Percentiles rank a stretch among this genome's conserved stretches.
Conservation (phyloP, 192 early-diverging fungal species). For the Podila clonocystis region DNA sequence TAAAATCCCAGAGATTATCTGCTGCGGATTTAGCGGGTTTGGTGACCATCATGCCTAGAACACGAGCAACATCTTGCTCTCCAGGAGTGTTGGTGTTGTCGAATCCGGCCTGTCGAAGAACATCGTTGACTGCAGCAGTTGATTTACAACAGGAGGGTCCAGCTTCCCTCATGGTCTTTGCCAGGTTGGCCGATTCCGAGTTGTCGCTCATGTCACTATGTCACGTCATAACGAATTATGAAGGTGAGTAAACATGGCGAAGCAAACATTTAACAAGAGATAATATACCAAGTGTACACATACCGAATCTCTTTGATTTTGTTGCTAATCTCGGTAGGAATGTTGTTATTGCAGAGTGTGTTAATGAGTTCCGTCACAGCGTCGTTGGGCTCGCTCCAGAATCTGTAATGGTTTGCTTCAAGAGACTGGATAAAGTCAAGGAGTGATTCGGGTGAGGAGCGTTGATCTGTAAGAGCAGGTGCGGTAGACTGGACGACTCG, state of each 20-base stretch:
- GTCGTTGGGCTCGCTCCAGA: conserved; percentile 45
- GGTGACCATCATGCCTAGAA: conserved; percentile 71
- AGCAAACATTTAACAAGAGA: background rate
- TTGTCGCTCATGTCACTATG: conserved; percentile 43
- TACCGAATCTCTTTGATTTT: conserved; percentile 45
- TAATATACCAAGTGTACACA: background rate
- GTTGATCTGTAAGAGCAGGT: conserved; percentile 39
- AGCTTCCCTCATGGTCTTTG: conserved; percentile 60
- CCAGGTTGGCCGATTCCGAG: conserved; percentile 33
- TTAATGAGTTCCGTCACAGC: conserved; percentile 32
- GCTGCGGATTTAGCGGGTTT: conserved; percentile 48
- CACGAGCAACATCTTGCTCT: conserved; percentile 67
- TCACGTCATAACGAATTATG: background rate
- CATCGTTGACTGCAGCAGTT: conserved; percentile 45
- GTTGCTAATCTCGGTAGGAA: conserved; percentile 14
- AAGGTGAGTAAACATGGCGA: background rate
- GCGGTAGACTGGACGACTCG: conserved; percentile 31
- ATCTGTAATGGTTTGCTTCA: conserved; percentile 34
- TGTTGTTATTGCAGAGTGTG: conserved; percentile 46
- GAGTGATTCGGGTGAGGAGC: conserved; percentile 18
- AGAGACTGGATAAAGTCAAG: conserved; percentile 40
- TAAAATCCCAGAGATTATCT: conserved; percentile 68
- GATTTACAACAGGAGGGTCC: conserved; percentile 63
- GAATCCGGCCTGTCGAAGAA: conserved; percentile 53
- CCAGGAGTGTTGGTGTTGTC: conserved; percentile 37